Conservation (phyloP, 768 basidiomycete species). For the Asterophora lycoperdoides region DNA sequence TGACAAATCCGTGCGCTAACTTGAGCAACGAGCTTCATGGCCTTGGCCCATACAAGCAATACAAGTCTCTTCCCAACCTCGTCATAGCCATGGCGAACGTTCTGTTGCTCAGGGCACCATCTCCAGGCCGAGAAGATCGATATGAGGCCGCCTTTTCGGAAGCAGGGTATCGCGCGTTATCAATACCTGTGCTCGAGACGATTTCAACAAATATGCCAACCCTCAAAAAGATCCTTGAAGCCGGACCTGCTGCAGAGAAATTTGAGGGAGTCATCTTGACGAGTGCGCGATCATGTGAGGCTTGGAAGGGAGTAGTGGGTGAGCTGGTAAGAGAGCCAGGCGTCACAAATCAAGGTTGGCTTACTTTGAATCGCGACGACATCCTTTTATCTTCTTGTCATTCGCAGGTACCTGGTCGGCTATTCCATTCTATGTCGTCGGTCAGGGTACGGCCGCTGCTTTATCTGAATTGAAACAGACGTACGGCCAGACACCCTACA, state of each 20-base stretch:
- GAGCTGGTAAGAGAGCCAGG: constrained; percentile 10
- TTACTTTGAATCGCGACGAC: not conserved
- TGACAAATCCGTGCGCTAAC: too few relatives aligned
- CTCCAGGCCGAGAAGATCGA: constrained; percentile 42
- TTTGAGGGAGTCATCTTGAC: constrained; percentile 71
- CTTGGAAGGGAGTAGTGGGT: constrained; percentile 50
- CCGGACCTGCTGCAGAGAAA: constrained; percentile 29
- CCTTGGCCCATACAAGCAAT: too few relatives aligned
- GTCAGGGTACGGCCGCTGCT: constrained; percentile 53
- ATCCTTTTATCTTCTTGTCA: constrained; percentile 5
- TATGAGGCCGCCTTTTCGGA: constrained; percentile 52
- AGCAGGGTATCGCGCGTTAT: constrained; percentile 48
- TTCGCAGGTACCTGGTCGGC: constrained; percentile 44
- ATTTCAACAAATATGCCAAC: constrained; percentile 42
- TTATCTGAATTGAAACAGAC: constrained; percentile 34
- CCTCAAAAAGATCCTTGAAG: constrained; percentile 39
- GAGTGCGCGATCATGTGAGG: constrained; percentile 72
- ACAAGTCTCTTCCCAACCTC: not conserved
- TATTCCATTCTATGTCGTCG: constrained; percentile 78
- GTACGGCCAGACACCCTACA: constrained; percentile 20
- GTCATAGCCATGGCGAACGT: constrained; percentile 30
- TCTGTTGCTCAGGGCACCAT: constrained; percentile 41
- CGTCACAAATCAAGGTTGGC: constrained; percentile 11
- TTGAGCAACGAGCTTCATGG: too few relatives aligned
- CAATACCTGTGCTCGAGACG: constrained; percentile 74